Evolutionary conservation across 2,329 filamentous ascomycete species (phyloP), one percentile per base, ranked within the genome.

Genomic region (Emydomyces testavorans): DNA sequence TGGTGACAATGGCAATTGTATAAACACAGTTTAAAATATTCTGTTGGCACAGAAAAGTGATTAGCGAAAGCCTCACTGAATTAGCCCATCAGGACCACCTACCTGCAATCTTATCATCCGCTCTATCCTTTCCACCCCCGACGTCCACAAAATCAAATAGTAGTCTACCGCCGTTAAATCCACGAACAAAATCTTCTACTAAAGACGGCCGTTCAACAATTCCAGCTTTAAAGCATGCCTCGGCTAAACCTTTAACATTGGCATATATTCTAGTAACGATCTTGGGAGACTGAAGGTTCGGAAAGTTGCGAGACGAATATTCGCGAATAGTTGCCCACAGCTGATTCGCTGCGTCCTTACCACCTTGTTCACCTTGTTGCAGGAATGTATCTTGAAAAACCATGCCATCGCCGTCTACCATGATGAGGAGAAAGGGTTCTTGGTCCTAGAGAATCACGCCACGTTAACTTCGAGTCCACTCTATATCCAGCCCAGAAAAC

Each of bases 1-100:
- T 78, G 76, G 46, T 75, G 76, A 57, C 78, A 81, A 54, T 78
- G 76, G 52, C 71, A 73, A 55, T 79, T 73, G 60, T 73, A 67
- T 43, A 78, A 63, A 59, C 74, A 70, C 40, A 76, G 60, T 54
- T 74, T 73, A 61, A 80, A 73, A 21, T 65, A 65, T 53, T 76
- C 76, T 77, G 53, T 29, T 45, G n/a, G 18, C 6, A 7, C 7
- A 8, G 10, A n/a, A 29, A 23, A 16, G 20, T 29, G 7, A 23
- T 35, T 15, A 48, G 32, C 26, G 11, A 13, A 29, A 38, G n/a
- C 21, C 37, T 11, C 7, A 21, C 23, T 38, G 26, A 32, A 43
- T 16, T 16, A 34, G 47, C 21, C 28, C 15, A 46, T n/a, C 2
- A 34, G 24, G 7, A 16, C 2, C 31, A 58, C 63, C 45, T 62